Evolutionary conservation across 2,329 filamentous ascomycete species (phyloP).

Genomic region (Talaromyces atroroseus): DNA sequence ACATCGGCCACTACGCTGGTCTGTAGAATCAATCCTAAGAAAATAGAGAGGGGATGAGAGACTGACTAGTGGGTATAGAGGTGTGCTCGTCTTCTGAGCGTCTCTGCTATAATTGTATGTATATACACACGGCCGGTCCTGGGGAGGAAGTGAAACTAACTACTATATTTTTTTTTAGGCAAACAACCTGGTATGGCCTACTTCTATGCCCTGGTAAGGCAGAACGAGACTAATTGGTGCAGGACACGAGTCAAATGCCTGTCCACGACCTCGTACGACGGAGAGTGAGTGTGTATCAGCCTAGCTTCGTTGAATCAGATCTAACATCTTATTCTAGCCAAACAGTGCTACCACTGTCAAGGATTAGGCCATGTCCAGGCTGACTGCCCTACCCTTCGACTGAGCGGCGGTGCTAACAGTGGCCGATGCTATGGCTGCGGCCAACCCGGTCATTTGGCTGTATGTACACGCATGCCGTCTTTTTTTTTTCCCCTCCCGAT

Average conservation of each 20-base stretch:
- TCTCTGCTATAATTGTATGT: conserved; percentile 98
- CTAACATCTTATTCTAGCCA: conserved; percentile 50
- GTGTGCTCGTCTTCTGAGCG: conserved; percentile 97
- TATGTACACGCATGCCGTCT: conserved; percentile 41
- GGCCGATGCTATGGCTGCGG: conserved; percentile 97
- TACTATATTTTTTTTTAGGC: conserved; percentile 25
- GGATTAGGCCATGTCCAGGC: conserved; percentile 97
- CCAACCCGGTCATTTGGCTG: conserved; percentile 84
- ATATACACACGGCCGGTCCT: no score
- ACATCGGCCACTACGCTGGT: conserved; percentile 65
- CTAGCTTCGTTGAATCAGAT: not conserved
- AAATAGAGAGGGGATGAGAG: conserved; percentile 41
- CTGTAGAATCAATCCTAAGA: conserved; percentile 23
- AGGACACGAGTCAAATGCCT: conserved; percentile 96
- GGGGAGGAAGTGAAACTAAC: conserved; percentile 8
- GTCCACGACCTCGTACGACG: conserved; percentile 91
- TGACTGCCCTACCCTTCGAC: conserved; percentile 91
- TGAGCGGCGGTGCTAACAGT: conserved; percentile 72
- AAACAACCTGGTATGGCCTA: conserved; percentile 41
- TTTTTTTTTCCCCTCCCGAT: not conserved
- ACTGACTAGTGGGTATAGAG: conserved; percentile 56
- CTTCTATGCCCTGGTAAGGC: not conserved
- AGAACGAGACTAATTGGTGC: conserved; percentile 12
- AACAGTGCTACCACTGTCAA: conserved; percentile 99
- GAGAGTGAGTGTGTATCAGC: conserved; percentile 57